Conservation (phyloP, 1,284 basidiomycete genomes). For the Chiua sp. region DNA sequence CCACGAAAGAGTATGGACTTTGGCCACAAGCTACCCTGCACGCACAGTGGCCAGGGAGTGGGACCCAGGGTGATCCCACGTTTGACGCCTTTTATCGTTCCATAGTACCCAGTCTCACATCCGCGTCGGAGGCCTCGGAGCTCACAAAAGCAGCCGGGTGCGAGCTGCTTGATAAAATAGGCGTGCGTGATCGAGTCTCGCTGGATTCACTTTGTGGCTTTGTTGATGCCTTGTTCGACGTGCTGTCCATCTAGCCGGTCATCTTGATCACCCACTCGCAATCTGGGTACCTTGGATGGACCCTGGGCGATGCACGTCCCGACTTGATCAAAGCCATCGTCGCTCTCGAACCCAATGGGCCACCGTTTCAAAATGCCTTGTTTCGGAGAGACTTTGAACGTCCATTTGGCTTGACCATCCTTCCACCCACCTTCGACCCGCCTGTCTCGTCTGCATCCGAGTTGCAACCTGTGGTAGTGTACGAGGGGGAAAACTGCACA, state of each 20-base stretch:
- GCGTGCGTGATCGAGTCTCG: conserved; percentile 23
- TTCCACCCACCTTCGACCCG: conserved; percentile 49
- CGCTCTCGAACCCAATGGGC: conserved; percentile 52
- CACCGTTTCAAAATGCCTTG: conserved; percentile 52
- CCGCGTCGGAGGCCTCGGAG: conserved; percentile 29
- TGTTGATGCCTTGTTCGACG: conserved; percentile 10
- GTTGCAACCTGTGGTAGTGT: conserved; percentile 30
- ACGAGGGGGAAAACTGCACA: conserved; percentile 40
- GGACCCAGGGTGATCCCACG: conserved; percentile 47
- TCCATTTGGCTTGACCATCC: conserved; percentile 49
- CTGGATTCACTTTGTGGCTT: neutral
- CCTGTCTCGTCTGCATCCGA: conserved; percentile 44
- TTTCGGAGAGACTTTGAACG: conserved; percentile 46
- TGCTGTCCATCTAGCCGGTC: conserved; percentile 39
- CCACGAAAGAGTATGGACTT: conserved; percentile 42
- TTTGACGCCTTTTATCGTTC: conserved; percentile 54
- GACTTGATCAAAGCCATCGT: conserved; percentile 48
- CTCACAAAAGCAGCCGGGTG: conserved; percentile 36
- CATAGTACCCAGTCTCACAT: conserved; percentile 32
- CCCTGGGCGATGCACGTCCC: conserved; percentile 51
- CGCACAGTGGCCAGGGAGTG: conserved; percentile 58
- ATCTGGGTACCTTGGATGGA: conserved; percentile 52
- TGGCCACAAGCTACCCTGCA: conserved; percentile 54
- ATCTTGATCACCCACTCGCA: conserved; percentile 55
- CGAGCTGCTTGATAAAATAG: conserved; percentile 35